Conservation (phyloP, 1,284 basidiomycete genomes). For the Vanrija sp. region DNA sequence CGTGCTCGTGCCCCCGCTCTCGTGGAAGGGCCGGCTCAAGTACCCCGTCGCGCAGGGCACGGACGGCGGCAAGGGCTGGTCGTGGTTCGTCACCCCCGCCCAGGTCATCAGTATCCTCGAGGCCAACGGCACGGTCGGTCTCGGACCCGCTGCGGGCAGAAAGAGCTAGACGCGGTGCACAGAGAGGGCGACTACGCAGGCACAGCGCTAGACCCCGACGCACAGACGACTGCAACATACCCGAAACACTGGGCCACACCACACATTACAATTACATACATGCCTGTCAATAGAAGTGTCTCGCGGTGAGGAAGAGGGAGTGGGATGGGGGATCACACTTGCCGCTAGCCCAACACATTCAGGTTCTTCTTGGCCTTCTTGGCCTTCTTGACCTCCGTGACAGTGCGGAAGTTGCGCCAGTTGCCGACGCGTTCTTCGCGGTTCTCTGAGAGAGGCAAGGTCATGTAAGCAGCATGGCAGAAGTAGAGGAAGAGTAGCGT, state of each 20-base stretch:
- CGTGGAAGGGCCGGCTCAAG: slow-evolving; percentile 53
- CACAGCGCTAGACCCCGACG: not conserved
- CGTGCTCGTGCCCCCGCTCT: slow-evolving; percentile 67
- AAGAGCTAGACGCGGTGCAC: slow-evolving; percentile 1
- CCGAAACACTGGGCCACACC: not conserved
- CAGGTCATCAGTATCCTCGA: slow-evolving; percentile 65
- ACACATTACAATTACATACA: not conserved
- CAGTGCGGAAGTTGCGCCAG: slow-evolving; percentile 42
- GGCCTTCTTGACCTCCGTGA: slow-evolving; percentile 32
- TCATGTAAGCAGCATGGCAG: not conserved
- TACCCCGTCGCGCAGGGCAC: slow-evolving; percentile 54
- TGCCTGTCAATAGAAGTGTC: not conserved
- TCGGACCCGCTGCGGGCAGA: slow-evolving; percentile 29
- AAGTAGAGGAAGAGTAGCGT: slow-evolving; percentile 14
- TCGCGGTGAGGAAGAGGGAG: not conserved
- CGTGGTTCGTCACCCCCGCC: slow-evolving; percentile 68
- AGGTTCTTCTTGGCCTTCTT: slow-evolving; percentile 45
- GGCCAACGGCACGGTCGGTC: slow-evolving; percentile 54
- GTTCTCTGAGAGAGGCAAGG: slow-evolving; percentile 24
- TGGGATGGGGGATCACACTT: not conserved
- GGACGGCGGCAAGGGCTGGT: slow-evolving; percentile 60
- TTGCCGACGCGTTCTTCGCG: slow-evolving; percentile 43
- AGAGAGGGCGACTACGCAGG: too few relatives aligned
- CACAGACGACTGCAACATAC: not conserved
- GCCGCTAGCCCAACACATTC: slow-evolving; percentile 37